A percentile compares a stretch with the other conserved stretches of the same genome.
These are phyloP conservation scores for Colletotrichum gloeosporioides DNA, from an alignment of 2,329 filamentous ascomycete genomes.

Conservation along the genomic window DNA sequence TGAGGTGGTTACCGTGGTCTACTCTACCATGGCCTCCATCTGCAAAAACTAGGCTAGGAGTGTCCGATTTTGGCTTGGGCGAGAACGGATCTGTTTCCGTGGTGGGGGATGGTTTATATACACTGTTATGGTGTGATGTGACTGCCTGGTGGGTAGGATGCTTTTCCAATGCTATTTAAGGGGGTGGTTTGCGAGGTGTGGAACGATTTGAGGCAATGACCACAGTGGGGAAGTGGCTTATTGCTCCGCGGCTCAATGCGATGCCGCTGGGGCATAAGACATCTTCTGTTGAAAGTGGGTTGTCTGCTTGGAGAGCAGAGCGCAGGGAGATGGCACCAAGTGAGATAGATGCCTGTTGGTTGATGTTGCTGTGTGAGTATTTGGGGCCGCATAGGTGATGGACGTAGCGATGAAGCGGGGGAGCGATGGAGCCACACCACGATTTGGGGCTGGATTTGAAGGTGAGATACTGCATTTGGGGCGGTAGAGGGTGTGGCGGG, in stretches of 20 bases:
- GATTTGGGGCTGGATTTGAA: not conserved
- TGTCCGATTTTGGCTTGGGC: not conserved
- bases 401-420: not conserved
- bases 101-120: not conserved
- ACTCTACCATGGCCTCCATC: not conserved
- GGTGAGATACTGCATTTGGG: not conserved
- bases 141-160: not conserved
- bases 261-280: too few relatives aligned
- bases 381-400: rapidly evolving
- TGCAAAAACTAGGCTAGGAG: not conserved
- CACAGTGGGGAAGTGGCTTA: too few relatives aligned
- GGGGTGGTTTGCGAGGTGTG: too few relatives aligned
- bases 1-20: rapidly evolving
- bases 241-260: too few relatives aligned
- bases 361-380: not conserved
- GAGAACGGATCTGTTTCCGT: not conserved
- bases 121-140: not conserved
- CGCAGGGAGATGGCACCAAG: not conserved
- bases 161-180: not conserved
- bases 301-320: too few relatives aligned
- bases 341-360: not conserved
- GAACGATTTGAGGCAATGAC: too few relatives aligned
- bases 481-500: too few relatives aligned
- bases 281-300: not conserved
- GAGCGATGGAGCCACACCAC: too few relatives aligned